Evolutionary conservation across 306 rosid species (phyloP).

Genomic region (Hippophae rhamnoides): DNA sequence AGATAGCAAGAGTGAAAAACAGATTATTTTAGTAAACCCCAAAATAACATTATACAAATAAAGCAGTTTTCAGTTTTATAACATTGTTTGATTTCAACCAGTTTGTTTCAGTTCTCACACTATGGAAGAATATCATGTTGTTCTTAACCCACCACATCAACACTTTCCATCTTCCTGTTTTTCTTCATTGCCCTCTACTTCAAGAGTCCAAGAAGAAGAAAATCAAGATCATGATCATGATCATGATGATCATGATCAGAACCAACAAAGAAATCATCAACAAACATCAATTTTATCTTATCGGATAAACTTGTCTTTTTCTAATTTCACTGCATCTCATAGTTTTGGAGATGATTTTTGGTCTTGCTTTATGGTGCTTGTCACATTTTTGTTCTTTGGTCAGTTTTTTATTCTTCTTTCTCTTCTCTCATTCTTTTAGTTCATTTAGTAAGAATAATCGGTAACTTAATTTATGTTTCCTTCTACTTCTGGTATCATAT

Average conservation of each 20-base stretch:
- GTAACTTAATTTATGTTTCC: too few species aligned
- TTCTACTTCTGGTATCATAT: too few species aligned
- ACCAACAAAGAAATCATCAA: background rate
- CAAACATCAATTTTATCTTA: constrained; percentile 9
- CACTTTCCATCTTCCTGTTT: constrained; percentile 17
- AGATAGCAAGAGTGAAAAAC: too few species aligned
- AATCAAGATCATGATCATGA: background rate
- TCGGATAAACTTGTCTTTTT: constrained; percentile 16
- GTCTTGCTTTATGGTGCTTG: constrained; percentile 27
- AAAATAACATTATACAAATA: too few species aligned
- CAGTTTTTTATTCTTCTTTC: constrained; percentile 14
- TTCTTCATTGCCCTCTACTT: constrained; percentile 17
- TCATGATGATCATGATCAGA: background rate
- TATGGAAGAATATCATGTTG: constrained; percentile 28
- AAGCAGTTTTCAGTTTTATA: too few species aligned
- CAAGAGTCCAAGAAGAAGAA: constrained; percentile 20
- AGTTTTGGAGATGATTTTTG: constrained; percentile 23
- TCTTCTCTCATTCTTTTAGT: background rate
- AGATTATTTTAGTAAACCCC: too few species aligned
- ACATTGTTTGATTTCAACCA: too few species aligned
- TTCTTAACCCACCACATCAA: constrained; percentile 9
- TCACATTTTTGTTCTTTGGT: constrained; percentile 40
- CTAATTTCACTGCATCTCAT: constrained; percentile 5
- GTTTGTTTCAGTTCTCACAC: background rate
- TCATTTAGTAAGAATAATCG: too few species aligned